Evolutionary conservation across 306 rosid genomes (phyloP).

Genomic region (Quercus suber): DNA sequence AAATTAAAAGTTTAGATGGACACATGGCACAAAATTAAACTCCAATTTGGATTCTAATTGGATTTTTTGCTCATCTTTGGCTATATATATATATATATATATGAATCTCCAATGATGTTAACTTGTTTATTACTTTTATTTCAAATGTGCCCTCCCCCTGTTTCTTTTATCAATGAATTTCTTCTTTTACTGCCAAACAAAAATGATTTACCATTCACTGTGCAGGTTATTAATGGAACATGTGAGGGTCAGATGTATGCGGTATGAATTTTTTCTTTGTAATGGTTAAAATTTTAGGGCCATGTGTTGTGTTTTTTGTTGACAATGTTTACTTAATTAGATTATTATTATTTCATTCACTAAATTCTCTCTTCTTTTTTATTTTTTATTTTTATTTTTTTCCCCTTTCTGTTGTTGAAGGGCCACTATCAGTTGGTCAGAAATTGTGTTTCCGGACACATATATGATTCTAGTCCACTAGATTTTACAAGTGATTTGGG

Average conservation of each 20-base stretch:
- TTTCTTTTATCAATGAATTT: too few species aligned
- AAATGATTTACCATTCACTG: neutral
- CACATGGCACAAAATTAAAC: too few species aligned
- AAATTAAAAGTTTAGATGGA: too few species aligned
- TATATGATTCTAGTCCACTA: slow-evolving; percentile 88
- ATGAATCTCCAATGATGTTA: slow-evolving; percentile 10
- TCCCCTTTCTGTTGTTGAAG: slow-evolving; percentile 28
- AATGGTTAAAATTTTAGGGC: neutral
- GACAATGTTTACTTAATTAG: neutral
- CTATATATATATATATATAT: too few species aligned
- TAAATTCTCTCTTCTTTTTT: neutral
- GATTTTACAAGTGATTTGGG: slow-evolving; percentile 94
- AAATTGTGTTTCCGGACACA: slow-evolving; percentile 73
- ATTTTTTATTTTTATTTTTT: neutral
- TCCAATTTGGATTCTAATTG: too few species aligned
- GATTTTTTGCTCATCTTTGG: too few species aligned
- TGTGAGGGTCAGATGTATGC: slow-evolving; percentile 56
- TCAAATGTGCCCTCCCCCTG: neutral
- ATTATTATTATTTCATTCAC: neutral
- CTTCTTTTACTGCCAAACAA: too few species aligned
- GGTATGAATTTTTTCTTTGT: slow-evolving; percentile 43
- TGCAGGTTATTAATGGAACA: slow-evolving; percentile 86
- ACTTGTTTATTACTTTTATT: slow-evolving; percentile 2
- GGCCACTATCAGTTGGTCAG: slow-evolving; percentile 61
- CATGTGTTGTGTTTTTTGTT: neutral